A percentile compares a stretch with the other conserved stretches of the same genome.
Conservation (phyloP, 805 yeast species). For the Candida anglica region DNA sequence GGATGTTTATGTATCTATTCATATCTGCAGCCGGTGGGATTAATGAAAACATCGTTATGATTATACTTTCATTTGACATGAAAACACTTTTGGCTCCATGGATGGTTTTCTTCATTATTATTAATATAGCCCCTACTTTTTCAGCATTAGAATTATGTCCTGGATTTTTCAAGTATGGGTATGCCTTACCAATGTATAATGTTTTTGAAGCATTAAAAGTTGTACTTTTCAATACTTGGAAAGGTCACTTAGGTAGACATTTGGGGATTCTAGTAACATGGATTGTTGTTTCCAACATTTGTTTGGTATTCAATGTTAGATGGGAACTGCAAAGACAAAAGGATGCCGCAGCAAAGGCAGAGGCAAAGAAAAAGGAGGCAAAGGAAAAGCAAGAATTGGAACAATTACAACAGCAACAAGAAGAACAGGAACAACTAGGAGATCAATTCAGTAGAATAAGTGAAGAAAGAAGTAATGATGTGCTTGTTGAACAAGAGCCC, state of each 20-base stretch:
- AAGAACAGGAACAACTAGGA: too few relatives aligned
- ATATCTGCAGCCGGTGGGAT: slow-evolving; percentile 23
- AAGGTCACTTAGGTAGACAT: slow-evolving; percentile 27
- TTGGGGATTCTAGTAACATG: slow-evolving; percentile 25
- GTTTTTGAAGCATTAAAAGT: slow-evolving; percentile 27
- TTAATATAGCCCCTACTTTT: slow-evolving; percentile 28
- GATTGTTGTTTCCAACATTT: slow-evolving; percentile 19
- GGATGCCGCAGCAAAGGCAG: slow-evolving; percentile 1
- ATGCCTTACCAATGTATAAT: slow-evolving; percentile 34
- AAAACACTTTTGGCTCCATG: slow-evolving; percentile 21
- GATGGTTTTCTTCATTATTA: slow-evolving; percentile 25
- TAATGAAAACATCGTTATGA: slow-evolving; percentile 21
- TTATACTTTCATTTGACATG: slow-evolving; percentile 15
- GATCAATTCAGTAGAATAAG: neutral
- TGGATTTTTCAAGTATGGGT: slow-evolving; percentile 28
- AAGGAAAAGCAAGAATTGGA: slow-evolving; percentile 5
- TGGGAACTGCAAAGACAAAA: slow-evolving; percentile 5
- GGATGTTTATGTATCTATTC: slow-evolving; percentile 27
- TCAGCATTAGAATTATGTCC: slow-evolving; percentile 31
- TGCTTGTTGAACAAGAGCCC: too few relatives aligned
- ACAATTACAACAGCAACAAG: neutral
- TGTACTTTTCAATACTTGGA: slow-evolving; percentile 30
- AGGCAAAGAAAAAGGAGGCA: slow-evolving; percentile 5
- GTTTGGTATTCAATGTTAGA: slow-evolving; percentile 7
- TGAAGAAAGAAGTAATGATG: too few relatives aligned